These are phyloP conservation scores for Solanum ahanhuiri DNA, from an alignment of 257 asterid genomes.

Conservation along the genomic window DNA sequence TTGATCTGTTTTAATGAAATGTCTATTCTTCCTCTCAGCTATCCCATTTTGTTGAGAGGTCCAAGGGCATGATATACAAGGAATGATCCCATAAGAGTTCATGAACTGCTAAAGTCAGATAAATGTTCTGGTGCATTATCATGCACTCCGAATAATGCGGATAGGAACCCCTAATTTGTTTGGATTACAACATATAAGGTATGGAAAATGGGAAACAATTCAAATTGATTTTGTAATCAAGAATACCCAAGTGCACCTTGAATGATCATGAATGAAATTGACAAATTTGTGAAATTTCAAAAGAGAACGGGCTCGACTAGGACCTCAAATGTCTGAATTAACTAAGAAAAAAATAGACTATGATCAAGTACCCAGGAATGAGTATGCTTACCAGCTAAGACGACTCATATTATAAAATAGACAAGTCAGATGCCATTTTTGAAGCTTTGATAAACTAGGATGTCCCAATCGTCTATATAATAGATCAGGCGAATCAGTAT, in stretches of 20 bases:
- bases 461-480: neutral
- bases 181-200: neutral
- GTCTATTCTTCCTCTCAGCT: neutral
- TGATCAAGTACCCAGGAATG: neutral
- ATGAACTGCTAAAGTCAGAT: neutral
- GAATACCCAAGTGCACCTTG: neutral
- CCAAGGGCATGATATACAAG: neutral
- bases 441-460: neutral
- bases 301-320: neutral
- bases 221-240: neutral
- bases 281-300: neutral
- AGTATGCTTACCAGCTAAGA: neutral
- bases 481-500: neutral
- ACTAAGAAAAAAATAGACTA: neutral
- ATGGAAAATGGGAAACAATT: neutral
- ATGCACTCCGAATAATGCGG: neutral
- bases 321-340: neutral
- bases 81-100: neutral
- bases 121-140: neutral
- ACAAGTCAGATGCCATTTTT: neutral
- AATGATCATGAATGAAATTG: neutral
- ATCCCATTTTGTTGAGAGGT: neutral
- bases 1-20: neutral
- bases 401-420: neutral
- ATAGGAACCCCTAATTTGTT: neutral